A percentile compares a stretch with the other conserved stretches of the same genome.
phyloP scores from a whole-genome alignment of 164 flowering plant species.

The Brasenia schreberi region DNA sequence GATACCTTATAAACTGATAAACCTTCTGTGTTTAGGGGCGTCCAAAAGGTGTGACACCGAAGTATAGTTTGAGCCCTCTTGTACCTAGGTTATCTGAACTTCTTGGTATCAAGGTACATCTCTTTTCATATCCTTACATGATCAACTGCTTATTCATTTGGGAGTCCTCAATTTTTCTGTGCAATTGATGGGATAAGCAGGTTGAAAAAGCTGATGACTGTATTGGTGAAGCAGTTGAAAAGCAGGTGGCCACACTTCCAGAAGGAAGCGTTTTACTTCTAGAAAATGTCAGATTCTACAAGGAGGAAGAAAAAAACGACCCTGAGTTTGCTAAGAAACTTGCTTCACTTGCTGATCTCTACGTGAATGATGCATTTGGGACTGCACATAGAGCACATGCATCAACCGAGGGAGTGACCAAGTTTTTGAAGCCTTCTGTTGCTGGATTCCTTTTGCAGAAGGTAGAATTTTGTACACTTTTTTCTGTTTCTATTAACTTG shows the following conservation, averaged over 20 bases:
- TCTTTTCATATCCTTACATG: background rate
- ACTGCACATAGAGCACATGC: conserved; percentile 91
- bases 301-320: conserved; percentile 89
- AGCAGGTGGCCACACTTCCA: conserved; percentile 48
- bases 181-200: conserved; percentile 14
- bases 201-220: conserved; percentile 77
- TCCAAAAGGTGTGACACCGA: conserved; percentile 80
- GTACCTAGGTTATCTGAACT: conserved; percentile 78
- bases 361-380: conserved; percentile 86
- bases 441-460: conserved; percentile 94
- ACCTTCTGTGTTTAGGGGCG: conserved; percentile 41
- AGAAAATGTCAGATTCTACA: conserved; percentile 77
- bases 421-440: conserved; percentile 68
- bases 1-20: background rate
- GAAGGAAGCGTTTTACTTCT: conserved; percentile 79
- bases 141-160: background rate
- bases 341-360: conserved; percentile 69
- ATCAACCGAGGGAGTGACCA: conserved; percentile 81
- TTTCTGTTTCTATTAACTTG: background rate
- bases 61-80: conserved; percentile 78
- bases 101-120: conserved; percentile 49
- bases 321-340: conserved; percentile 81
- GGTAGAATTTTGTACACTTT: conserved; percentile 20
- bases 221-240: conserved; percentile 67
- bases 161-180: background rate